Conservation (phyloP, 2,329 filamentous ascomycete species). For the Mariannaea elegans region DNA sequence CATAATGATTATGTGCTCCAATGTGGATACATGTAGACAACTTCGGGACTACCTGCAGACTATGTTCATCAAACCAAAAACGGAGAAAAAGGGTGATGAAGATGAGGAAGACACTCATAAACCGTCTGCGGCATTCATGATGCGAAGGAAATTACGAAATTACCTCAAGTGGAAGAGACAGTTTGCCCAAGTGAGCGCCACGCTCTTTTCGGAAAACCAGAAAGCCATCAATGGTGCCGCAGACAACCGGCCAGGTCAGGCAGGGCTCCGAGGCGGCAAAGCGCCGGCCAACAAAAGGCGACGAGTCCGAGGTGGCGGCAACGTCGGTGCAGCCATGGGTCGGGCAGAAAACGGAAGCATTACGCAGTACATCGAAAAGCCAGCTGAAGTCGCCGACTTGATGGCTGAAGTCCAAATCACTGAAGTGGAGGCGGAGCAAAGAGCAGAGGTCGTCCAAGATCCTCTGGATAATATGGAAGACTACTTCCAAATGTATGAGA, state of each 20-base stretch:
- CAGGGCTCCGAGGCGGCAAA: slow-evolving; percentile 62
- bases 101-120: slow-evolving; percentile 62
- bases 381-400: slow-evolving; percentile 81
- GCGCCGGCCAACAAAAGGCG: slow-evolving; percentile 87
- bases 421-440: slow-evolving; percentile 77
- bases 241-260: slow-evolving; percentile 60
- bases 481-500: slow-evolving; percentile 90
- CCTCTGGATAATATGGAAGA: slow-evolving; percentile 91
- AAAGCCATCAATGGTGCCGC: slow-evolving; percentile 75
- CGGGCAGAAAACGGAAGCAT: slow-evolving; percentile 79
- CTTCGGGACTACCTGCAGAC: slow-evolving; percentile 90
- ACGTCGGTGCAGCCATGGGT: slow-evolving; percentile 63
- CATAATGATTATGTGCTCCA: slow-evolving; percentile 94
- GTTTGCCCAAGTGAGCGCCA: slow-evolving; percentile 84
- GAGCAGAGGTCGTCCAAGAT: slow-evolving; percentile 78
- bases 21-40: slow-evolving; percentile 85
- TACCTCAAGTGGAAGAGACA: slow-evolving; percentile 93
- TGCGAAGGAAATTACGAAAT: slow-evolving; percentile 84
- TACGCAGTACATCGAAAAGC: slow-evolving; percentile 81
- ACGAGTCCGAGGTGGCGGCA: slow-evolving; percentile 81
- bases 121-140: slow-evolving; percentile 85
- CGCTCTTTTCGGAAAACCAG: slow-evolving; percentile 82
- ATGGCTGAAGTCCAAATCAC: slow-evolving; percentile 86
- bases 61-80: slow-evolving; percentile 77
- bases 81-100: slow-evolving; percentile 53